Conservation (phyloP, 1,139 yeast genomes). For the Saccharomyces uvarum region DNA sequence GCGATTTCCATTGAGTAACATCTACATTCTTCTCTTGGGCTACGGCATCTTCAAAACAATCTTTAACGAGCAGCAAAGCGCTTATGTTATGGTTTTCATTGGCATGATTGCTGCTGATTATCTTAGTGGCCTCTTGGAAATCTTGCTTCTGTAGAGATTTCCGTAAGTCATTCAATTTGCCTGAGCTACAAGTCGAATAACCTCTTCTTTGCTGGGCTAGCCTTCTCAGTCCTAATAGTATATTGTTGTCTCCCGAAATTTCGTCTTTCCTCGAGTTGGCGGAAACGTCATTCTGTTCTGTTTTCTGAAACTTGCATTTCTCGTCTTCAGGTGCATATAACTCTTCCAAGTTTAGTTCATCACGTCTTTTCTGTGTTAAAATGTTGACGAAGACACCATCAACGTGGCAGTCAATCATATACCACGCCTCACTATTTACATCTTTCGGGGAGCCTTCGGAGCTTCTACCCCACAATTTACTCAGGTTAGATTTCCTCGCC, state of each 20-base stretch:
- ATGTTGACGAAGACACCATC: constrained; percentile 65
- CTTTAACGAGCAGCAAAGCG: background rate
- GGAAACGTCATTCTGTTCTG: constrained; percentile 2
- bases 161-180: background rate
- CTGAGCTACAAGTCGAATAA: background rate
- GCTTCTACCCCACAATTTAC: constrained; percentile 17
- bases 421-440: constrained; percentile 57
- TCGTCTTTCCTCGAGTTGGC: constrained; percentile 5
- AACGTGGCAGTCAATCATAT: constrained; percentile 60
- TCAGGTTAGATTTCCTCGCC: constrained; percentile 47
- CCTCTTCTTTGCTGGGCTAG: constrained; percentile 25
- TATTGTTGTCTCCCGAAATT: constrained; percentile 15
- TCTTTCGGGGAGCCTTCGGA: constrained; percentile 18
- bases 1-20: constrained; percentile 10
- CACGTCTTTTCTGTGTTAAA: constrained; percentile 61
- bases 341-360: constrained; percentile 59
- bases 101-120: background rate
- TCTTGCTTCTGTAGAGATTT: background rate
- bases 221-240: constrained; percentile 25
- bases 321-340: constrained; percentile 53
- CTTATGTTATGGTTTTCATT: background rate
- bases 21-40: constrained; percentile 7
- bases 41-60: constrained; percentile 3
- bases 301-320: constrained; percentile 27
- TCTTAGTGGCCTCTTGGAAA: background rate